Conservation (phyloP, 768 basidiomycete genomes). For the Epithele typhae region DNA sequence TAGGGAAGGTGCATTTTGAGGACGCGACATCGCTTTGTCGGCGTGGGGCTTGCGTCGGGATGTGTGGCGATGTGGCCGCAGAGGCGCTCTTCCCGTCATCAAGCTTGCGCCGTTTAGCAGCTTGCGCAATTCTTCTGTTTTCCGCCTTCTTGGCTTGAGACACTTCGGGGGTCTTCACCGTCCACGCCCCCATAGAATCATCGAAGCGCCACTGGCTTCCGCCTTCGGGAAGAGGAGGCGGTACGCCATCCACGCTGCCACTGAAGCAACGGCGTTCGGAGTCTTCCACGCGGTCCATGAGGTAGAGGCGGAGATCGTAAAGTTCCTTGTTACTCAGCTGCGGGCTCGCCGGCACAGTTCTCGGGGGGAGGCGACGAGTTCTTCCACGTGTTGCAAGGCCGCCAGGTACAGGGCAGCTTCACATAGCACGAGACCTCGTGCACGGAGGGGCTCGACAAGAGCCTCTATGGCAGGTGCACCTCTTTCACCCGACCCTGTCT, state of each 20-base stretch:
- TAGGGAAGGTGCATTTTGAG: neutral
- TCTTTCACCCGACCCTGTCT: neutral
- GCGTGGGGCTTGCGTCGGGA: no score
- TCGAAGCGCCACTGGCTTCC: constrained; percentile 45
- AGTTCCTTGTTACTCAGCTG: constrained; percentile 22
- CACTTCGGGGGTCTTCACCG: constrained; percentile 31
- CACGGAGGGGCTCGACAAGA: constrained; percentile 29
- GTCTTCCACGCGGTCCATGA: constrained; percentile 46
- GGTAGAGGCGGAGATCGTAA: constrained; percentile 30
- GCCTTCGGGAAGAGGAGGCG: neutral
- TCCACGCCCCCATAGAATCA: constrained; percentile 41
- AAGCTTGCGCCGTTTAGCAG: constrained; percentile 6
- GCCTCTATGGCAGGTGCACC: constrained; percentile 22
- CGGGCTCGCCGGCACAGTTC: constrained; percentile 14
- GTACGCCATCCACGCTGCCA: constrained; percentile 15
- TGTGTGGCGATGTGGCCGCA: no score
- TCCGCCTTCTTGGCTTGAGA: constrained; percentile 1
- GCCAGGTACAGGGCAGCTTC: constrained; percentile 53
- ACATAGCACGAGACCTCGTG: constrained; percentile 32
- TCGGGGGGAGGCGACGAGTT: constrained; percentile 19
- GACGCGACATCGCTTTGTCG: no score
- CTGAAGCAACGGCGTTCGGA: constrained; percentile 45
- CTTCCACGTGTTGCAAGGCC: constrained; percentile 44
- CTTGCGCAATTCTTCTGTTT: neutral
- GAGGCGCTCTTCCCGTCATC: neutral